Evolutionary conservation across 495 filamentous ascomycete genomes (phyloP).

Genomic region (Penicillium alfredii): DNA sequence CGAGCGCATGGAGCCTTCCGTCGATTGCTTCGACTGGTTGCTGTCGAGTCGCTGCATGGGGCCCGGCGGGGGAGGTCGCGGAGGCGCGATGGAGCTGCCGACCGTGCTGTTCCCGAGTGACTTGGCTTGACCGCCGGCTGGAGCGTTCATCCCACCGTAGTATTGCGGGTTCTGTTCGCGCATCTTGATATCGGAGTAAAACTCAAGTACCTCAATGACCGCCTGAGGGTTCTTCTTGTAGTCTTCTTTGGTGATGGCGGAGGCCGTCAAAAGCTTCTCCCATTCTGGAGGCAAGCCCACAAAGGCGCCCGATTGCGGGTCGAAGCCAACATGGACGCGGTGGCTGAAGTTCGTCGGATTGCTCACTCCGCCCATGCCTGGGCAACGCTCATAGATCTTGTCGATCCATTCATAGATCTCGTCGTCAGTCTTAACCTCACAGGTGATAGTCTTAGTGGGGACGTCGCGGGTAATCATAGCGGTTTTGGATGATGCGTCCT

Average conservation of each 20-base stretch:
- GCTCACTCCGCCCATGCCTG: constrained; percentile 95
- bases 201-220: constrained; percentile 93
- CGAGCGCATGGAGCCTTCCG: constrained; percentile 28
- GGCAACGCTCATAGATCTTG: constrained; percentile 90
- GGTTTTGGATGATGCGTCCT: constrained; percentile 53
- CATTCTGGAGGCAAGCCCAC: constrained; percentile 91
- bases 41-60: constrained; percentile 40
- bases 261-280: constrained; percentile 90
- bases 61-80: constrained; percentile 60
- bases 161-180: constrained; percentile 72
- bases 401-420: constrained; percentile 99
- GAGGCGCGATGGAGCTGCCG: constrained; percentile 70
- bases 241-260: constrained; percentile 95
- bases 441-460: constrained; percentile 70
- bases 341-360: constrained; percentile 97
- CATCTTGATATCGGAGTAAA: constrained; percentile 94
- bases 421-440: constrained; percentile 87
- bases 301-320: constrained; percentile 87
- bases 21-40: constrained; percentile 28
- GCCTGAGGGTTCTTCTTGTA: constrained; percentile 98
- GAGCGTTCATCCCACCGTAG: constrained; percentile 61
- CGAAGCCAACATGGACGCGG: constrained; percentile 94
- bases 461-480: constrained; percentile 63
- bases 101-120: constrained; percentile 34
- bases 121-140: constrained; percentile 43